These are phyloP conservation scores for Penicillium freii DNA, from an alignment of 2,329 filamentous ascomycete genomes.

Conservation along the genomic window DNA sequence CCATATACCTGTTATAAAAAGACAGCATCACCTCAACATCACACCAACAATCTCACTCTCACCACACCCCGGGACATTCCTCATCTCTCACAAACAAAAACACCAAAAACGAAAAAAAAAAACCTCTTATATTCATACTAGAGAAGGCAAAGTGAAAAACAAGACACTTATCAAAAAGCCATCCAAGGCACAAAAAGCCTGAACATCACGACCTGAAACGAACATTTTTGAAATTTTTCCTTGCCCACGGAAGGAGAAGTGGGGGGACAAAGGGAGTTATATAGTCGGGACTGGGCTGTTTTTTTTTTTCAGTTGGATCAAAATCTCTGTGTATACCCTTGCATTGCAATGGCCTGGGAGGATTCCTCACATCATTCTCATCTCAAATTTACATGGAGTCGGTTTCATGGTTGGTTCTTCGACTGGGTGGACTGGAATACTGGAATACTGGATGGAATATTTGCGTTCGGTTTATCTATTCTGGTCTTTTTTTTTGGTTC, in stretches of 20 bases:
- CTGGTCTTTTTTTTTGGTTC: neutral
- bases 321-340: conserved; percentile 17
- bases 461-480: neutral
- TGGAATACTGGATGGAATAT: conserved; percentile 1
- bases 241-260: neutral
- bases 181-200: neutral
- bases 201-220: conserved; percentile 7
- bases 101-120: neutral
- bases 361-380: conserved; percentile 13
- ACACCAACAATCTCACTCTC: neutral
- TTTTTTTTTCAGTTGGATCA: conserved; percentile 3
- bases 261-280: conserved; percentile 6
- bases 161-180: neutral
- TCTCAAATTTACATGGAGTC: conserved; percentile 17
- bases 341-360: conserved; percentile 19
- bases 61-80: neutral
- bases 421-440: neutral
- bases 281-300: neutral
- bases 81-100: neutral
- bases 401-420: conserved; percentile 11
- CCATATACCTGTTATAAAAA: neutral
- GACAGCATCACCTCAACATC: neutral
- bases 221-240: conserved; percentile 4
- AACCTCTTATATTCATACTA: neutral
- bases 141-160: neutral